phyloP scores from a whole-genome alignment of 148 eudicot genomes.

The Drosera capensis region DNA sequence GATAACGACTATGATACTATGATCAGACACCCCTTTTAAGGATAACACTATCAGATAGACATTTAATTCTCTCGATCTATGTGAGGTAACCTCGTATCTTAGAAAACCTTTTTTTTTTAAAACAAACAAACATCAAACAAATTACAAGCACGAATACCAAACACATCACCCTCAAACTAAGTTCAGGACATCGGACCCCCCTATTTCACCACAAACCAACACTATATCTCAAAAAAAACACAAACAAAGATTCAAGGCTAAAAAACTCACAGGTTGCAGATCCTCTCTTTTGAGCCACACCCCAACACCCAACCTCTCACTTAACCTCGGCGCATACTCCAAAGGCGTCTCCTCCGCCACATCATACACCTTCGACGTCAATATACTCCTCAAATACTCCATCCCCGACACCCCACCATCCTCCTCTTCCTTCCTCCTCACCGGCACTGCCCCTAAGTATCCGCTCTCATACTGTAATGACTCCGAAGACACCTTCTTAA shows the following conservation, averaged over 20 bases:
- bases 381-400: conserved; percentile 36
- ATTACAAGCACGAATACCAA: no score
- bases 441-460: conserved; percentile 31
- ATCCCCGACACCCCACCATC: conserved; percentile 14
- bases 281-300: conserved; percentile 63
- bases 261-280: conserved; percentile 42
- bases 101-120: no score
- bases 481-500: conserved; percentile 30
- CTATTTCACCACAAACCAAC: neutral
- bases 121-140: no score
- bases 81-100: no score
- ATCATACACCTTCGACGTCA: conserved; percentile 45
- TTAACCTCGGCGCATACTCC: conserved; percentile 47
- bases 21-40: no score
- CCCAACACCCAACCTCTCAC: conserved; percentile 36
- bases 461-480: conserved; percentile 64
- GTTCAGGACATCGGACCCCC: neutral
- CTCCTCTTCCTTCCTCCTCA: neutral
- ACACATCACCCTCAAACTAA: no score
- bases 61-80: no score
- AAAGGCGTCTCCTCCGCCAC: conserved; percentile 48
- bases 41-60: no score
- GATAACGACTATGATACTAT: no score
- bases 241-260: no score
- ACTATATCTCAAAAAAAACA: neutral